phyloP scores from a whole-genome alignment of 768 basidiomycete genomes.

The Trametes elegans region DNA sequence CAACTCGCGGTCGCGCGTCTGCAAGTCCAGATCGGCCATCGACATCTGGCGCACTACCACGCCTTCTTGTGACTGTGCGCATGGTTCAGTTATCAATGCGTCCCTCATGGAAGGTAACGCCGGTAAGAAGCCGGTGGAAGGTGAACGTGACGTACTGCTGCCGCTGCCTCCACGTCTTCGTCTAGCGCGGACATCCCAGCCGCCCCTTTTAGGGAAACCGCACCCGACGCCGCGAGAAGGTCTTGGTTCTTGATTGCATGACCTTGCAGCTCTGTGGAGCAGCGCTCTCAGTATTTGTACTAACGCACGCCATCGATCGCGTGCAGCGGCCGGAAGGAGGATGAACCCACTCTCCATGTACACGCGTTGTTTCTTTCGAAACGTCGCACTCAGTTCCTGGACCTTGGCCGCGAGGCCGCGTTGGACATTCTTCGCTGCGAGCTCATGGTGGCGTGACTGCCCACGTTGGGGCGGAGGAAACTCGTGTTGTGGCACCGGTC shows the following conservation, averaged over 20 bases:
- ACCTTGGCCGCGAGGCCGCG: slow-evolving; percentile 94
- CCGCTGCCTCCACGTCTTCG: slow-evolving; percentile 87
- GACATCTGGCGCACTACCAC: slow-evolving; percentile 34
- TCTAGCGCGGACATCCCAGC: slow-evolving; percentile 84
- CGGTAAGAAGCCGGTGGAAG: slow-evolving; percentile 9
- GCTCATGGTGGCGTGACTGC: slow-evolving; percentile 47
- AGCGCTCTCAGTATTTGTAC: slow-evolving; percentile 11
- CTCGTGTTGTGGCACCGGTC: slow-evolving; percentile 49
- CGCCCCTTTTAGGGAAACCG: slow-evolving; percentile 75
- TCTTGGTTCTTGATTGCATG: slow-evolving; percentile 98
- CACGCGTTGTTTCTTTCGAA: slow-evolving; percentile 96
- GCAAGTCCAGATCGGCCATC: slow-evolving; percentile 39
- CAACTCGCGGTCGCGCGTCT: slow-evolving; percentile 65
- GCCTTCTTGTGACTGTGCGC: slow-evolving; percentile 33
- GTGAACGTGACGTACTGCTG: slow-evolving; percentile 34
- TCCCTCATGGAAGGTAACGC: slow-evolving; percentile 2
- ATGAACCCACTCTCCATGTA: slow-evolving; percentile 91
- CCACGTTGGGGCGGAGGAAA: slow-evolving; percentile 58
- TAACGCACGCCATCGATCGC: slow-evolving; percentile 13
- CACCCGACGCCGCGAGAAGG: slow-evolving; percentile 85
- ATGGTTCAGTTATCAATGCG: neutral
- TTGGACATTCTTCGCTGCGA: slow-evolving; percentile 91
- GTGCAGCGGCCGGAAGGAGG: neutral
- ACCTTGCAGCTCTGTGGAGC: slow-evolving; percentile 78
- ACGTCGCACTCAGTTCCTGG: slow-evolving; percentile 87